Evolutionary conservation across 1,284 basidiomycete genomes (phyloP).

Genomic region (Leucoagaricus sp.): DNA sequence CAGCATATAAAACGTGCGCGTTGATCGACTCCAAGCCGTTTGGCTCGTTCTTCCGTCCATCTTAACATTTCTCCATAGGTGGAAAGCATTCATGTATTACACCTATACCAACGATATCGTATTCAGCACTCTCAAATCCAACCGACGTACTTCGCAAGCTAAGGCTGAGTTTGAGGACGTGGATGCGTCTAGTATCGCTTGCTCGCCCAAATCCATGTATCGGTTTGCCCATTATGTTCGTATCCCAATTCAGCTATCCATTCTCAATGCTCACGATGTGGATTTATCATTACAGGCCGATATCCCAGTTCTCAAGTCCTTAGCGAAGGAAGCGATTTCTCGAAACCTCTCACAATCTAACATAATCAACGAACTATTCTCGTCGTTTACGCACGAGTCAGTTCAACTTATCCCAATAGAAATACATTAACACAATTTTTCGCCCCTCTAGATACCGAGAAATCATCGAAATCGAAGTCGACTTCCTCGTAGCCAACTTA

Average conservation of each 20-base stretch:
- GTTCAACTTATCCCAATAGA: not conserved
- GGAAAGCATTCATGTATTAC: constrained; percentile 11
- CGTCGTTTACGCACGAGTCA: constrained; percentile 4
- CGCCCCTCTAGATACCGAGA: constrained; percentile 2
- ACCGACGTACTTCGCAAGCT: not conserved
- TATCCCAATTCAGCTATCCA: not conserved
- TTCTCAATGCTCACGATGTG: not conserved
- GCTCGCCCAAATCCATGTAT: constrained; percentile 18
- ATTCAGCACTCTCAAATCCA: constrained; percentile 2
- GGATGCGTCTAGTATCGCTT: not conserved
- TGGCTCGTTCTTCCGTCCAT: no score
- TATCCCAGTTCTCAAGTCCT: constrained; percentile 1
- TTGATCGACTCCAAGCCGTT: no score
- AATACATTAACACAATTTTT: not conserved
- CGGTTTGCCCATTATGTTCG: constrained; percentile 15
- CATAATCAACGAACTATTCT: constrained; percentile 11
- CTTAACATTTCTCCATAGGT: no score
- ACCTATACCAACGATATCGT: constrained; percentile 8
- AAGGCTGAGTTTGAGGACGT: not conserved
- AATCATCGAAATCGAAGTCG: constrained; percentile 5
- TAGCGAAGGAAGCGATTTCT: constrained; percentile 10
- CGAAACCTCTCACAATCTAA: no score
- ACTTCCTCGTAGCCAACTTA: constrained; percentile 5
- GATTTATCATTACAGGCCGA: constrained; percentile 2
- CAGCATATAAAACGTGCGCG: constrained; percentile 4